These are phyloP conservation scores for Amesomyces nigricolor DNA, from an alignment of 2,329 filamentous ascomycete genomes.

Conservation along the genomic window DNA sequence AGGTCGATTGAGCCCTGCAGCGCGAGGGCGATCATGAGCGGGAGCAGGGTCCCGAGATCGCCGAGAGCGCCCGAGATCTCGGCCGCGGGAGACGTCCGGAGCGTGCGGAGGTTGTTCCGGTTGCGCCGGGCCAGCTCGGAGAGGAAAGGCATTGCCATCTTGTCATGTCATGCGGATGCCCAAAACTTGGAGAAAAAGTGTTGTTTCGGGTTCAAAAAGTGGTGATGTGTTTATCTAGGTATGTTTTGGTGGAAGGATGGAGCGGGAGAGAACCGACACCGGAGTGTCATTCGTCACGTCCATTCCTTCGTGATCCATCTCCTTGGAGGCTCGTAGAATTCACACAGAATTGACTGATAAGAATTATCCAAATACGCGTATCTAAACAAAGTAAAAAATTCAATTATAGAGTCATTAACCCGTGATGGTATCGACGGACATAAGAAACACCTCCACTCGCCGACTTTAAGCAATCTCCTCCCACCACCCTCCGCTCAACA, in stretches of 20 bases:
- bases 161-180: constrained; percentile 15
- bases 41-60: constrained; percentile 83
- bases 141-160: not conserved
- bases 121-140: constrained; percentile 31
- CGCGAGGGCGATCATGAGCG: constrained; percentile 81
- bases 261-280: no score
- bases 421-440: no score
- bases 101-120: constrained; percentile 44
- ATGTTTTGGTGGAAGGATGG: no score
- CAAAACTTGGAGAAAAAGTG: not conserved
- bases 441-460: no score
- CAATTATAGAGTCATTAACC: no score
- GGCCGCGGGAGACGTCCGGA: constrained; percentile 45
- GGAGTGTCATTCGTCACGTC: no score
- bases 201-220: not conserved
- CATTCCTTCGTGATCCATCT: no score
- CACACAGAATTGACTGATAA: no score
- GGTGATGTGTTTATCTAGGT: not conserved
- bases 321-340: no score
- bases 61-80: constrained; percentile 86
- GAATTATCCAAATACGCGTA: no score
- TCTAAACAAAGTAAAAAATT: no score
- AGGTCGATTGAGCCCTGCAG: constrained; percentile 73
- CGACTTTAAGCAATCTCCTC: no score
- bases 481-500: not conserved